A percentile compares a stretch with the other conserved stretches of the same genome.
Evolutionary conservation across 176 grass and related monocot genomes (phyloP).

Genomic region (Dendrocalamus sinicus): DNA sequence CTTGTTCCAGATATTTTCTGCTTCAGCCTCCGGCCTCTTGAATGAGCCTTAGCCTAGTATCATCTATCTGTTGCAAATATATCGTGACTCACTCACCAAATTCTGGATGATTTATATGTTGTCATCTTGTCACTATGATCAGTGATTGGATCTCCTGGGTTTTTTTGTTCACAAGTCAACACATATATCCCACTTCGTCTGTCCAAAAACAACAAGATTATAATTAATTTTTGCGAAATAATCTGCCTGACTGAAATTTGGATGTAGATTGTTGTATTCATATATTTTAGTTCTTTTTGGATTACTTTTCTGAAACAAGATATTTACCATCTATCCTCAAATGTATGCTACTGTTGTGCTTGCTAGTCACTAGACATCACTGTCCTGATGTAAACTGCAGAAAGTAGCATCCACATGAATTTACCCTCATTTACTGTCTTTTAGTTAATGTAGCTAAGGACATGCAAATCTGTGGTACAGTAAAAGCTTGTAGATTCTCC

Average conservation of each 20-base stretch:
- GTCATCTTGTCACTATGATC: background rate
- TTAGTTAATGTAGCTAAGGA: background rate
- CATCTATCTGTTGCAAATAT: background rate
- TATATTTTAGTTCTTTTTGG: background rate
- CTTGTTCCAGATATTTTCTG: background rate
- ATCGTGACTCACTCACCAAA: background rate
- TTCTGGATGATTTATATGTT: background rate
- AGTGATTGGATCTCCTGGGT: background rate
- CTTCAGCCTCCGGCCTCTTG: background rate
- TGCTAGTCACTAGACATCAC: slow-evolving; percentile 35
- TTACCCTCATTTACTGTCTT: background rate
- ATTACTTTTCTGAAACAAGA: slow-evolving; percentile 3
- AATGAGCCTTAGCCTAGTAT: background rate
- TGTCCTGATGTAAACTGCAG: slow-evolving; percentile 17
- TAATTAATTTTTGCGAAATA: background rate
- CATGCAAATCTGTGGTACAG: background rate
- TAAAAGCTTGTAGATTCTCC: slow-evolving; percentile 6
- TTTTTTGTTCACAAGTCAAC: background rate
- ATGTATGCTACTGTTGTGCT: background rate
- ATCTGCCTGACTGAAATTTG: background rate
- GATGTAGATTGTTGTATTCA: background rate
- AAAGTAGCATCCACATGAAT: slow-evolving; percentile 24
- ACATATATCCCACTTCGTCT: background rate
- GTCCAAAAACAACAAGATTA: background rate
- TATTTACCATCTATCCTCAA: slow-evolving; percentile 6